These are phyloP conservation scores for Pleodorina starrii DNA, from an alignment of 139 green algal species.

Conservation along the genomic window DNA sequence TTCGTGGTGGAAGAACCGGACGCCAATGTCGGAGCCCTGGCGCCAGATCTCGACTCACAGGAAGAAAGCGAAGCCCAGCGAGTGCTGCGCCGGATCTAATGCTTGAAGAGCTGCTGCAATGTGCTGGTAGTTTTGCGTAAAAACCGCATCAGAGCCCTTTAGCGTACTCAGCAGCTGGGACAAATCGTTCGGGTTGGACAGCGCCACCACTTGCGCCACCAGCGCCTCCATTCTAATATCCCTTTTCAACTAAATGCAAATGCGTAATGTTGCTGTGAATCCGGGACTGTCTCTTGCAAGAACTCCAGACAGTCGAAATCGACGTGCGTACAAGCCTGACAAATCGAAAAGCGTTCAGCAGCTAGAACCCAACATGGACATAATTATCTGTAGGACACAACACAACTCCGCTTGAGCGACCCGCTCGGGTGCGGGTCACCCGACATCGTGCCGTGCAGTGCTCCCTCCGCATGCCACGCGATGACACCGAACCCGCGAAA, in stretches of 20 bases:
- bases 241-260: neutral
- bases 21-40: neutral
- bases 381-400: too few relatives aligned
- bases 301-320: too few relatives aligned
- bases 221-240: slow-evolving; percentile 51
- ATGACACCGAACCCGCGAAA: too few relatives aligned
- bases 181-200: slow-evolving; percentile 35
- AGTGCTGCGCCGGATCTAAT: slow-evolving; percentile 70
- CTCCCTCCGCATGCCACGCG: too few relatives aligned
- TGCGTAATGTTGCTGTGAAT: too few relatives aligned
- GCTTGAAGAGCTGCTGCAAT: slow-evolving; percentile 42
- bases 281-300: too few relatives aligned
- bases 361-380: too few relatives aligned
- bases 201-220: slow-evolving; percentile 40
- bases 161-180: slow-evolving; percentile 33
- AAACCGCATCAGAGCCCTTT: slow-evolving; percentile 12
- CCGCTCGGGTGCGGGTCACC: neutral
- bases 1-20: neutral
- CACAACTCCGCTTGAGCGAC: neutral
- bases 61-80: slow-evolving; percentile 75
- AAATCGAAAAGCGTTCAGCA: too few relatives aligned
- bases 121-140: slow-evolving; percentile 52
- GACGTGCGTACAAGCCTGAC: too few relatives aligned
- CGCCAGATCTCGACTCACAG: slow-evolving; percentile 69
- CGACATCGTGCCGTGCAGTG: neutral